phyloP scores from a whole-genome alignment of 257 asterid species.

The Voacanga thouarsii region DNA sequence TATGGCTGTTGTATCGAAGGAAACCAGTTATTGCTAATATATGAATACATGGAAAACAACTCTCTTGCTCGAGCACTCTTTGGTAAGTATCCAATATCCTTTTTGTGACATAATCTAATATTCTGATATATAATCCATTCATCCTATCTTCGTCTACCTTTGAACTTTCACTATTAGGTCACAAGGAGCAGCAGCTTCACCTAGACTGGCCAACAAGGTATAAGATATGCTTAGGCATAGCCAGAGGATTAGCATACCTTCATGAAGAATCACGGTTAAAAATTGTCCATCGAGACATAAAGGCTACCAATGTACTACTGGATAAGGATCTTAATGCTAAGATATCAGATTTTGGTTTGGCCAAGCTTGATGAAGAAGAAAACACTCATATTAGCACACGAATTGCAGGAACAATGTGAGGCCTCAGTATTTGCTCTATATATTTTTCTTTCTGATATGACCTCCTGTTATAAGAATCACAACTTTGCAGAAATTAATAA shows the following conservation, averaged over 20 bases:
- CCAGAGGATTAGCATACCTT: slow-evolving; percentile 45
- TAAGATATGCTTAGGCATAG: slow-evolving; percentile 39
- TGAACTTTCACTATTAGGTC: slow-evolving; percentile 20
- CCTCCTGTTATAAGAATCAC: not conserved
- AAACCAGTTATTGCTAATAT: slow-evolving; percentile 41
- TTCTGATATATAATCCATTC: not conserved
- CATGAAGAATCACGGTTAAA: slow-evolving; percentile 48
- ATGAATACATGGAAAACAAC: slow-evolving; percentile 49
- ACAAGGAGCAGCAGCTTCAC: slow-evolving; percentile 28
- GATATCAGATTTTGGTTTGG: slow-evolving; percentile 50
- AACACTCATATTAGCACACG: slow-evolving; percentile 51
- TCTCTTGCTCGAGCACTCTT: slow-evolving; percentile 47
- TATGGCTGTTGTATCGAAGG: slow-evolving; percentile 51
- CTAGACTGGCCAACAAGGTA: slow-evolving; percentile 40
- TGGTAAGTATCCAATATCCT: slow-evolving; percentile 22
- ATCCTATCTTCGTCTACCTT: not conserved
- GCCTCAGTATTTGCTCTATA: not conserved
- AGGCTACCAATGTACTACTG: slow-evolving; percentile 42
- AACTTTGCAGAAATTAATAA: too few relatives aligned
- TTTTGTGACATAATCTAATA: not conserved
- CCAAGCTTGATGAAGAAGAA: slow-evolving; percentile 47
- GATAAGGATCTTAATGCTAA: slow-evolving; percentile 45
- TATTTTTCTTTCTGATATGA: not conserved
- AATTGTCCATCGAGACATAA: slow-evolving; percentile 45
- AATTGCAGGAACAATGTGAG: slow-evolving; percentile 48